phyloP scores from a whole-genome alignment of 192 early-diverging fungal species.

The Backusella morwellensis region DNA sequence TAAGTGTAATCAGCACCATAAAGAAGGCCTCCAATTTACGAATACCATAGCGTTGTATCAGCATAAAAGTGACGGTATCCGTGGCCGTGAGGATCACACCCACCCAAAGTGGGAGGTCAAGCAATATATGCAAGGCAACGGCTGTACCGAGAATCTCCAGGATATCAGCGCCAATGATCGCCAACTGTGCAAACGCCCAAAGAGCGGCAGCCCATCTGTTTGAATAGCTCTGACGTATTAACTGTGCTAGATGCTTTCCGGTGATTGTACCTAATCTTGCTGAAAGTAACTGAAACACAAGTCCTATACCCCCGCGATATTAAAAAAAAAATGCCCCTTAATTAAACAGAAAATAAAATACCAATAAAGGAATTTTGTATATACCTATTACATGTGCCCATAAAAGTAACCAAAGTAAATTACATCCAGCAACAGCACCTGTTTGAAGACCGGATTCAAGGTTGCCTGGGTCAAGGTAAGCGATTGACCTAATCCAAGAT shows the following conservation, averaged over 20 bases:
- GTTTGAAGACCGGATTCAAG: slow-evolving; percentile 68
- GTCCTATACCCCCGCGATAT: slow-evolving; percentile 23
- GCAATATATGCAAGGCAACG: slow-evolving; percentile 79
- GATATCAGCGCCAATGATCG: slow-evolving; percentile 71
- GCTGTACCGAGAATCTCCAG: slow-evolving; percentile 87
- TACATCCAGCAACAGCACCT: slow-evolving; percentile 65
- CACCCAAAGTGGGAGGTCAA: slow-evolving; percentile 63
- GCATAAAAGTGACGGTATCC: slow-evolving; percentile 79
- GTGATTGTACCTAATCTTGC: slow-evolving; percentile 65
- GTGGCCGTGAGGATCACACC: slow-evolving; percentile 77
- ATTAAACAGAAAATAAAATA: background rate
- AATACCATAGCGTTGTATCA: slow-evolving; percentile 59
- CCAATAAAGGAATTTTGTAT: background rate
- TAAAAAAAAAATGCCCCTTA: background rate
- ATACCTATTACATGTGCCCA: slow-evolving; percentile 58
- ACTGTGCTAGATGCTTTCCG: slow-evolving; percentile 59
- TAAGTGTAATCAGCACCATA: slow-evolving; percentile 66
- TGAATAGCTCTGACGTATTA: slow-evolving; percentile 48
- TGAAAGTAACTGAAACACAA: slow-evolving; percentile 60
- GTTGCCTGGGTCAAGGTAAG: slow-evolving; percentile 71
- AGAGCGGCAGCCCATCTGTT: slow-evolving; percentile 42
- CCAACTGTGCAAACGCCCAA: slow-evolving; percentile 61
- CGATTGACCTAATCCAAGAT: slow-evolving; percentile 46
- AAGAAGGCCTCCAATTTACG: slow-evolving; percentile 74
- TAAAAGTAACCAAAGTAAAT: slow-evolving; percentile 65